phyloP scores from a whole-genome alignment of 2,329 filamentous ascomycete species.

The Coleophoma crateriformis region DNA sequence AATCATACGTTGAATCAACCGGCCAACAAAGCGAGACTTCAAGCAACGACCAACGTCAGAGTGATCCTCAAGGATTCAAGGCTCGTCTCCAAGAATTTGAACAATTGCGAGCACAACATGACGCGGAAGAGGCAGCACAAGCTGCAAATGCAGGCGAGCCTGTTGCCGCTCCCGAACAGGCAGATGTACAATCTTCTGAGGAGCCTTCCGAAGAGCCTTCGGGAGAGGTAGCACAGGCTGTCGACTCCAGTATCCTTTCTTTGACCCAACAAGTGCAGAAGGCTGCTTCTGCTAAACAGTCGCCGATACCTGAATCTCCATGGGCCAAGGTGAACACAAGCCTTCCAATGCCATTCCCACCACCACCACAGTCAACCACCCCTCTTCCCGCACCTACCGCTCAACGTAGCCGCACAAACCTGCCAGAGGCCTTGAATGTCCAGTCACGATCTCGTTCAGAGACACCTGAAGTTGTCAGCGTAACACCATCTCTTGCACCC shows the following conservation, averaged over 20 bases:
- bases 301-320: slow-evolving; percentile 43
- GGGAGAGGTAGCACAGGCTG: slow-evolving; percentile 11
- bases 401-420: slow-evolving; percentile 75
- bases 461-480: slow-evolving; percentile 56
- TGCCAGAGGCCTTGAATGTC: slow-evolving; percentile 65
- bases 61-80: slow-evolving; percentile 56
- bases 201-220: slow-evolving; percentile 11
- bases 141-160: slow-evolving; percentile 26
- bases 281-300: slow-evolving; percentile 56
- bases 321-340: slow-evolving; percentile 57
- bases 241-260: slow-evolving; percentile 52
- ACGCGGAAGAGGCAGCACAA: slow-evolving; percentile 39
- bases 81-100: slow-evolving; percentile 76
- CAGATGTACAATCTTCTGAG: slow-evolving; percentile 10
- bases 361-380: slow-evolving; percentile 65
- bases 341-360: slow-evolving; percentile 71
- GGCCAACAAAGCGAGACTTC: slow-evolving; percentile 44
- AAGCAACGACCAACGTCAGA: slow-evolving; percentile 53
- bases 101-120: slow-evolving; percentile 67
- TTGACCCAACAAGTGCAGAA: slow-evolving; percentile 82
- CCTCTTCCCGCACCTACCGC: slow-evolving; percentile 85
- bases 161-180: slow-evolving; percentile 18
- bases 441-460: slow-evolving; percentile 70
- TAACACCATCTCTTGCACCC: slow-evolving; percentile 73
- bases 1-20: slow-evolving; percentile 20